phyloP scores from a whole-genome alignment of 371 early-diverging fungal species.

The Dinochytrium kinnereticum region DNA sequence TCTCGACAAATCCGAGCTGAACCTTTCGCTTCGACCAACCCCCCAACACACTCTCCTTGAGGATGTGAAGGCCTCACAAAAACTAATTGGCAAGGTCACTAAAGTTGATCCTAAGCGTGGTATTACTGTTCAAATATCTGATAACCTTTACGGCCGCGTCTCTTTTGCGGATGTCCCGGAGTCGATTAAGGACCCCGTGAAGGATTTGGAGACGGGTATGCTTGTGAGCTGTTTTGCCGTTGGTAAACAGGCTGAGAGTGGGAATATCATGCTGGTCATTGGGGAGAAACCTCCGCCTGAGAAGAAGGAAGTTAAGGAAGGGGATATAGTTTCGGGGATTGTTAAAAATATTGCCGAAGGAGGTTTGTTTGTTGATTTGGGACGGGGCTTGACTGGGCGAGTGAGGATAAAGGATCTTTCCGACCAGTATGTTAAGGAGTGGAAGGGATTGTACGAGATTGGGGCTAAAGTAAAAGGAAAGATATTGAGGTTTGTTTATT shows the following conservation, averaged over 20 bases:
- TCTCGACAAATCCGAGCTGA: conserved; percentile 47
- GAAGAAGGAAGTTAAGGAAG: conserved; percentile 54
- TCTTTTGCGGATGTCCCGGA: conserved; percentile 70
- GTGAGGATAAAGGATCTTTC: conserved; percentile 87
- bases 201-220: conserved; percentile 49
- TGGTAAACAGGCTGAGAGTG: conserved; percentile 19
- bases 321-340: conserved; percentile 72
- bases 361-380: conserved; percentile 80
- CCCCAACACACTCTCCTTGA: conserved; percentile 32
- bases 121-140: conserved; percentile 57
- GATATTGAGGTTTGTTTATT: conserved; percentile 56
- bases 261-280: not conserved
- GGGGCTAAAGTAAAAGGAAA: conserved; percentile 79
- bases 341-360: conserved; percentile 71
- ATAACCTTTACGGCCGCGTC: conserved; percentile 63
- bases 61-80: conserved; percentile 57
- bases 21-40: conserved; percentile 34
- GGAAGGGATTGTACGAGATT: conserved; percentile 69
- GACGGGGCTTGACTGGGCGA: conserved; percentile 68
- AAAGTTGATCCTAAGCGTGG: conserved; percentile 54
- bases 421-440: conserved; percentile 84
- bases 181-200: conserved; percentile 57
- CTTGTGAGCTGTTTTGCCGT: conserved; percentile 63
- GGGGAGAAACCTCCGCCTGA: conserved; percentile 36
- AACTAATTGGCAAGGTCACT: conserved; percentile 60